Evolutionary conservation across 176 grass and related monocot genomes (phyloP).

Genomic region (barley (Hordeum vulgare)): DNA sequence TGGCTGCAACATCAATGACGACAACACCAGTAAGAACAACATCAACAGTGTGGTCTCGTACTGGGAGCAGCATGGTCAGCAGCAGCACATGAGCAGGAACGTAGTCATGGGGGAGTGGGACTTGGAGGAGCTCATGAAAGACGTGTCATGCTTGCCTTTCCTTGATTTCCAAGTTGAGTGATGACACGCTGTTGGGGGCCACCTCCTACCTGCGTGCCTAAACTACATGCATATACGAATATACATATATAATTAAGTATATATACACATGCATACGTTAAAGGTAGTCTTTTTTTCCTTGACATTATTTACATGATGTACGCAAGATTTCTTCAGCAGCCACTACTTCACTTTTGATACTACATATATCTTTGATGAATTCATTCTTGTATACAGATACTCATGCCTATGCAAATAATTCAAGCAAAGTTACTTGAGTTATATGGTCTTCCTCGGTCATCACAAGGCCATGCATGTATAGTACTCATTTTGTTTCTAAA

Average conservation of each 20-base stretch:
- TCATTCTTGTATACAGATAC: conserved; percentile 24
- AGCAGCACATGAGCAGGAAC: conserved; percentile 50
- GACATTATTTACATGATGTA: conserved; percentile 39
- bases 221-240: background rate
- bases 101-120: conserved; percentile 76
- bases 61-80: conserved; percentile 49
- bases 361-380: conserved; percentile 15
- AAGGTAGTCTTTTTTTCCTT: conserved; percentile 19
- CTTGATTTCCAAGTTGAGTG: conserved; percentile 99
- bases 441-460: background rate
- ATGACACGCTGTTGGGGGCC: conserved; percentile 14
- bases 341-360: conserved; percentile 36
- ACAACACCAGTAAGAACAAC: conserved; percentile 6
- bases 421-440: conserved; percentile 7
- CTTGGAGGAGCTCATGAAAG: conserved; percentile 96
- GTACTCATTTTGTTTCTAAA: too few species aligned
- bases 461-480: background rate
- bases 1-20: conserved; percentile 35
- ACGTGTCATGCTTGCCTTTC: conserved; percentile 90
- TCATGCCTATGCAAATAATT: conserved; percentile 32
- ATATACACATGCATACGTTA: conserved; percentile 9
- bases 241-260: conserved; percentile 23
- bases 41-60: conserved; percentile 18
- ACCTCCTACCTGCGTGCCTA: background rate
- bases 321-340: conserved; percentile 27